phyloP scores from a whole-genome alignment of 2,329 filamentous ascomycete species.

The Colletotrichum sp. region DNA sequence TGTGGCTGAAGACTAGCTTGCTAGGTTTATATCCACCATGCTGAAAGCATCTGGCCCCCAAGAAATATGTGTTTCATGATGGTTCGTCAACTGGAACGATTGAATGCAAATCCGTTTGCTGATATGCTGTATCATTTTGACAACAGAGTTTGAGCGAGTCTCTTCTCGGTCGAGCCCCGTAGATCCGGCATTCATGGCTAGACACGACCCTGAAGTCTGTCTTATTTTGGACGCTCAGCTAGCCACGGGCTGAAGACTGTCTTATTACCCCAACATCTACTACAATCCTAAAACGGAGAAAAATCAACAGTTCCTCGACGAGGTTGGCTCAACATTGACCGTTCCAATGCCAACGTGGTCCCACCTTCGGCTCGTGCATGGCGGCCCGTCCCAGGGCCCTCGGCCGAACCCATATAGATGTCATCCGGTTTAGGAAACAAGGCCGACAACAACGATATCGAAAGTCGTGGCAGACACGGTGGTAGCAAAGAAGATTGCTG shows the following conservation, averaged over 20 bases:
- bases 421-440: background rate
- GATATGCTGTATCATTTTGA: background rate
- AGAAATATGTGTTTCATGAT: background rate
- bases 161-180: rapidly evolving
- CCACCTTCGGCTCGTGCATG: background rate
- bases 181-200: background rate
- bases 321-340: background rate
- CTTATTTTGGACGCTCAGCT: background rate
- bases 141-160: background rate
- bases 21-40: background rate
- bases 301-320: background rate
- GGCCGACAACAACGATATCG: rapidly evolving
- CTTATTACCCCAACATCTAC: background rate
- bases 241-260: background rate
- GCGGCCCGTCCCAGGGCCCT: background rate
- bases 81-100: background rate
- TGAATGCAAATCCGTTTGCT: background rate
- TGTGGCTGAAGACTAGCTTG: background rate
- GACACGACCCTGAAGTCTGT: background rate
- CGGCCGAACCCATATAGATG: background rate
- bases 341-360: background rate
- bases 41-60: background rate
- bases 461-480: rapidly evolving
- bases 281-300: background rate
- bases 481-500: rapidly evolving